These are phyloP conservation scores for Colletotrichum sp. DNA, from an alignment of 2,329 filamentous ascomycete genomes.

Conservation along the genomic window DNA sequence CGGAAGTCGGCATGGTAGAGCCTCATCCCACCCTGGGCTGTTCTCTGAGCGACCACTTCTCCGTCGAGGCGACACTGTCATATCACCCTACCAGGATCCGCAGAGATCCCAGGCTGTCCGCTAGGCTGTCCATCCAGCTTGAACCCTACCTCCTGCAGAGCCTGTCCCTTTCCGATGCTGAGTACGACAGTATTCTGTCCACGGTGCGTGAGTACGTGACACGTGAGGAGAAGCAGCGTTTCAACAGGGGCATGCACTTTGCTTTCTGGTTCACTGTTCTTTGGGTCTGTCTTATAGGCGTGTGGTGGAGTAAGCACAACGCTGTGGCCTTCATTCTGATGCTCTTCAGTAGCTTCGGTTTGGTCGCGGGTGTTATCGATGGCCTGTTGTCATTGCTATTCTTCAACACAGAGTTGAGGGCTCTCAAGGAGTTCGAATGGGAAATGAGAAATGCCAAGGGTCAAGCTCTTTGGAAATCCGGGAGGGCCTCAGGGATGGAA, in stretches of 20 bases:
- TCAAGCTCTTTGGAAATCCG: background rate
- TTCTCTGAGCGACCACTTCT: constrained; percentile 94
- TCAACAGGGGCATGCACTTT: constrained; percentile 78
- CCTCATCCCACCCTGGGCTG: constrained; percentile 82
- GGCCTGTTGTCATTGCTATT: constrained; percentile 89
- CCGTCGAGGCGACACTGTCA: constrained; percentile 79
- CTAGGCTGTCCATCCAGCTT: constrained; percentile 30
- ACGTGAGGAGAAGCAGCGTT: constrained; percentile 76
- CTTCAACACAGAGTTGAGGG: constrained; percentile 81
- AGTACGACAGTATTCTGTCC: constrained; percentile 71
- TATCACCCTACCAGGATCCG: constrained; percentile 42
- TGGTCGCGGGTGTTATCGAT: constrained; percentile 80
- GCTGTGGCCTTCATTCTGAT: constrained; percentile 83
- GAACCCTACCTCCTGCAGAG: constrained; percentile 26
- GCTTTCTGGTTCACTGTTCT: constrained; percentile 68
- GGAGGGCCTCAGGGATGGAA: background rate
- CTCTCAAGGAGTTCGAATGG: constrained; percentile 91
- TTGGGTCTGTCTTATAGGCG: constrained; percentile 76
- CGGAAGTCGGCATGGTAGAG: constrained; percentile 79
- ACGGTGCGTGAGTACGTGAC: constrained; percentile 71
- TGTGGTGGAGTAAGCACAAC: constrained; percentile 84
- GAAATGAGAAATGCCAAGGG: constrained; percentile 77
- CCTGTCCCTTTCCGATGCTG: constrained; percentile 24
- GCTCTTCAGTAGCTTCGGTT: constrained; percentile 77
- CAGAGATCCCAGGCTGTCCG: constrained; percentile 27